Conservation (phyloP, 352 stramenopile genomes). For the Phytophthora boehmeriae region DNA sequence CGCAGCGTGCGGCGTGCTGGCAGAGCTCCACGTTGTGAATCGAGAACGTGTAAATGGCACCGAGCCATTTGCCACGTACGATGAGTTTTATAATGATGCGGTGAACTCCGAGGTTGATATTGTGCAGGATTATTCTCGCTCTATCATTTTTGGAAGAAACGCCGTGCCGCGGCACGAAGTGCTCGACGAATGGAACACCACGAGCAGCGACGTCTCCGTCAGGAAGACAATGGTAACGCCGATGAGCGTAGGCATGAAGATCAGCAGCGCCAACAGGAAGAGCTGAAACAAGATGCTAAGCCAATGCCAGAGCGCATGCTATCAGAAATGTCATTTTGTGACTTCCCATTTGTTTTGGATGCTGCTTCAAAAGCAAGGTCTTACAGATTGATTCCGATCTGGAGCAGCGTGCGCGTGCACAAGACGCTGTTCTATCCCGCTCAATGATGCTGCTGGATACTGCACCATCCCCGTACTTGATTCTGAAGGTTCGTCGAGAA, state of each 20-base stretch:
- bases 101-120: constrained; percentile 86
- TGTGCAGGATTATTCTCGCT: constrained; percentile 76
- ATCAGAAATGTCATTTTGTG: constrained; percentile 82
- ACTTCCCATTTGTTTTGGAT: constrained; percentile 82
- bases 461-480: constrained; percentile 58
- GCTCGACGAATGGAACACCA: constrained; percentile 22
- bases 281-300: constrained; percentile 9
- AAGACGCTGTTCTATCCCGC: constrained; percentile 58
- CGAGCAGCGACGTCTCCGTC: constrained; percentile 22
- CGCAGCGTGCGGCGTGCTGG: constrained; percentile 65
- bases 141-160: constrained; percentile 78
- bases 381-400: constrained; percentile 81
- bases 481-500: constrained; percentile 70
- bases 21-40: constrained; percentile 76
- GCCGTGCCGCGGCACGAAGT: constrained; percentile 26
- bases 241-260: constrained; percentile 21
- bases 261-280: constrained; percentile 20
- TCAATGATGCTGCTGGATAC: constrained; percentile 29
- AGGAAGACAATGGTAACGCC: constrained; percentile 20
- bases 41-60: constrained; percentile 24
- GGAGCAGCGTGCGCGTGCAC: constrained; percentile 61
- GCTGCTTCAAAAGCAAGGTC: constrained; percentile 78
- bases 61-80: constrained; percentile 60
- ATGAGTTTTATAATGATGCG: constrained; percentile 85
- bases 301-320: constrained; percentile 59